These are phyloP conservation scores for Myxozyma melibiosi DNA, from an alignment of 805 yeast genomes.

Conservation along the genomic window DNA sequence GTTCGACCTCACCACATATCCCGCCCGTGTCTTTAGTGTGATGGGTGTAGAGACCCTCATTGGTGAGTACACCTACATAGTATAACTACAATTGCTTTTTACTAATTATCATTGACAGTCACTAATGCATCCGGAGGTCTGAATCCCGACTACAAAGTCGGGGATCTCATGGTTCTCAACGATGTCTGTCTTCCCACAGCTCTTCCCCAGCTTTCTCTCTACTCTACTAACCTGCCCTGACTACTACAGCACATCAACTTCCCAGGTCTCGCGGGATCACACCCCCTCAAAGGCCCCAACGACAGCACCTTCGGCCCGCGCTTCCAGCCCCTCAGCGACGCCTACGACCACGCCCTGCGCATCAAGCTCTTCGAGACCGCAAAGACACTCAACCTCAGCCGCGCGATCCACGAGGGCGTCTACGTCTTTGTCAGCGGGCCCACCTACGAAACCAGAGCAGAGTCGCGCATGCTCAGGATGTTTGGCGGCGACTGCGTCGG, in stretches of 20 bases:
- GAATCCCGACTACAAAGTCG: slow-evolving; percentile 66
- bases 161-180: slow-evolving; percentile 86
- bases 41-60: slow-evolving; percentile 65
- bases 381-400: slow-evolving; percentile 49
- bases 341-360: slow-evolving; percentile 77
- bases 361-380: slow-evolving; percentile 60
- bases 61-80: slow-evolving; percentile 43
- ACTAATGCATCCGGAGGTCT: slow-evolving; percentile 98
- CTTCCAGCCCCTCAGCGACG: slow-evolving; percentile 85
- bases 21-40: slow-evolving; percentile 70
- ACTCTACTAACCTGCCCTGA: not conserved
- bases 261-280: slow-evolving; percentile 87
- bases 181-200: slow-evolving; percentile 47
- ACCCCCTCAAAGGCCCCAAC: slow-evolving; percentile 87
- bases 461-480: slow-evolving; percentile 68
- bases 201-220: not conserved
- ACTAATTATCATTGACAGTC: slow-evolving; percentile 14
- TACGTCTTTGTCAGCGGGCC: slow-evolving; percentile 90
- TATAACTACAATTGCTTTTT: not conserved
- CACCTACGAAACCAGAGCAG: slow-evolving; percentile 90
- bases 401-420: slow-evolving; percentile 82
- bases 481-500: slow-evolving; percentile 95
- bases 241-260: slow-evolving; percentile 69
- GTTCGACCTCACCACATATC: slow-evolving; percentile 81
- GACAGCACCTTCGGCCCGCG: slow-evolving; percentile 80